Evolutionary conservation across 768 basidiomycete species (phyloP).

Genomic region (Tulasnella sp.): DNA sequence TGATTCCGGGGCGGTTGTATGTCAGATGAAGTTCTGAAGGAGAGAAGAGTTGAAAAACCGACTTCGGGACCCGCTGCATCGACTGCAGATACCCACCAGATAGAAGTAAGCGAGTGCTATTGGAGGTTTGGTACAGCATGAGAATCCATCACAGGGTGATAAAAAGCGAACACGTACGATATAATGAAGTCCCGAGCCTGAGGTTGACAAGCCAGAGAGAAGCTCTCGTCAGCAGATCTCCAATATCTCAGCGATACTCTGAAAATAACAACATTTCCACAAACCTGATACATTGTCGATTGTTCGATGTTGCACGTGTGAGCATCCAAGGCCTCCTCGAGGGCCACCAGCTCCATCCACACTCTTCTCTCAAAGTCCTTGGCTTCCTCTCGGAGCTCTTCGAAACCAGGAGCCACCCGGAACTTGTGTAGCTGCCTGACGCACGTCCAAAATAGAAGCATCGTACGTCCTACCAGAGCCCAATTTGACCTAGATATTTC

Average conservation of each 20-base stretch:
- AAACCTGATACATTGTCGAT: constrained; percentile 13
- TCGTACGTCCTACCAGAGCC: constrained; percentile 1
- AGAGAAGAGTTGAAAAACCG: too few species aligned
- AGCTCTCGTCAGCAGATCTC: too few species aligned
- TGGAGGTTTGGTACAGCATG: too few species aligned
- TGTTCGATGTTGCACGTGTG: constrained; percentile 14
- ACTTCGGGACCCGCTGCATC: not conserved
- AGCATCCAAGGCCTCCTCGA: constrained; percentile 14
- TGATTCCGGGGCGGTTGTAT: too few species aligned
- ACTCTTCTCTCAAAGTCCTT: too few species aligned
- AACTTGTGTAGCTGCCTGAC: not conserved
- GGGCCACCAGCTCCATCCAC: constrained; percentile 14
- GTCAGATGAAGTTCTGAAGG: not conserved
- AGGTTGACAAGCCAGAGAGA: not conserved
- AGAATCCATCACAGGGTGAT: too few species aligned
- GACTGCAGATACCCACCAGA: not conserved
- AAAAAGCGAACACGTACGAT: not conserved
- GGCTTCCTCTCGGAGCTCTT: constrained; percentile 5
- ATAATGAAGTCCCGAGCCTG: constrained; percentile 9
- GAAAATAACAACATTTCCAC: too few species aligned
- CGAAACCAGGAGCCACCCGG: too few species aligned
- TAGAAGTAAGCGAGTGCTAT: not conserved
- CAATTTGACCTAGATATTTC: not conserved
- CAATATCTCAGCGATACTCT: too few species aligned
- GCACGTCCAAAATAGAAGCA: constrained; percentile 9